Conservation (phyloP, 306 rosid genomes). For the Prunus davidiana region DNA sequence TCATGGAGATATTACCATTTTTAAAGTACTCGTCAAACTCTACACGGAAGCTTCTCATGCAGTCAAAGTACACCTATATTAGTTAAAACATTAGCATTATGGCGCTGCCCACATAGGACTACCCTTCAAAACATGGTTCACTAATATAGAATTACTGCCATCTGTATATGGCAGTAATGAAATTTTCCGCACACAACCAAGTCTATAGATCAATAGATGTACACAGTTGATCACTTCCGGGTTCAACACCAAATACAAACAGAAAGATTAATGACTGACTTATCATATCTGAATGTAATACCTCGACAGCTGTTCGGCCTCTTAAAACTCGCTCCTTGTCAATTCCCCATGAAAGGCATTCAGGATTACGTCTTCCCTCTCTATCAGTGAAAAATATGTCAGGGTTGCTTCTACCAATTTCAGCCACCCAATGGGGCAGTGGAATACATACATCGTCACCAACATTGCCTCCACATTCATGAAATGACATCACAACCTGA, state of each 20-base stretch:
- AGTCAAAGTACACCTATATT: slow-evolving; percentile 88
- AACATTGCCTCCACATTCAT: slow-evolving; percentile 97
- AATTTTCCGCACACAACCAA: not conserved
- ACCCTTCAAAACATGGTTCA: not conserved
- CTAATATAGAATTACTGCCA: not conserved
- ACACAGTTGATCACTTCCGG: not conserved
- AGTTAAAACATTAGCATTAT: slow-evolving; percentile 13
- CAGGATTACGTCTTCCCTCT: slow-evolving; percentile 96
- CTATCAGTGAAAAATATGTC: slow-evolving; percentile 92
- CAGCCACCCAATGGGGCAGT: slow-evolving; percentile 96
- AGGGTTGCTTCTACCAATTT: slow-evolving; percentile 95
- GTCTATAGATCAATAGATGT: not conserved
- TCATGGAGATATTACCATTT: slow-evolving; percentile 68
- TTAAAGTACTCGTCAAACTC: slow-evolving; percentile 83
- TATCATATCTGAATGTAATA: slow-evolving; percentile 28
- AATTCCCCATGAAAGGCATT: slow-evolving; percentile 97
- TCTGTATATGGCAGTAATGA: not conserved
- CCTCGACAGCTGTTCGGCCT: slow-evolving; percentile 98
- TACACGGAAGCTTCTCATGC: slow-evolving; percentile 96
- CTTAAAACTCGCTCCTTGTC: slow-evolving; percentile 94
- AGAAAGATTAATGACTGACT: not conserved
- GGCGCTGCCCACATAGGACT: not conserved
- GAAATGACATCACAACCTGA: slow-evolving; percentile 92
- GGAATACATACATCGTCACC: slow-evolving; percentile 98
- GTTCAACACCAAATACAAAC: slow-evolving; percentile 3